Conservation (phyloP, 345 rosid genomes). For the Lagerstroemia speciosa region DNA sequence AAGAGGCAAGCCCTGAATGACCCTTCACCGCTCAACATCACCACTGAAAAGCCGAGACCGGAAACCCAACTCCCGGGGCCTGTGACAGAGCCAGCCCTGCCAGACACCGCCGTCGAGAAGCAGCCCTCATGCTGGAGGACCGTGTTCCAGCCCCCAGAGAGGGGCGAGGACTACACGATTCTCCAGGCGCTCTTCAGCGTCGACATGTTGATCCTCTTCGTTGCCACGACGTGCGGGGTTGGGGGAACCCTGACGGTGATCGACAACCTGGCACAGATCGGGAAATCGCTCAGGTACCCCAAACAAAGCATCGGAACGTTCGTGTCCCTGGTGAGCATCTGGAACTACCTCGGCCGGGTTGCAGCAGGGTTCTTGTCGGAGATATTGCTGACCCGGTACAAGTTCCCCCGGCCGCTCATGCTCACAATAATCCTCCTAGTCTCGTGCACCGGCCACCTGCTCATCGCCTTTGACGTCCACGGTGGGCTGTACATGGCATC, state of each 20-base stretch:
- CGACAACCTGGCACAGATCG: conserved; percentile 64
- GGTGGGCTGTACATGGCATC: conserved; percentile 49
- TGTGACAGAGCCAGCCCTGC: neutral
- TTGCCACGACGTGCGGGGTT: conserved; percentile 45
- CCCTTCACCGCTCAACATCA: conserved; percentile 22
- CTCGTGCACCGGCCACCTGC: conserved; percentile 41
- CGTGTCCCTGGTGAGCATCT: conserved; percentile 54
- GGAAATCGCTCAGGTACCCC: conserved; percentile 45
- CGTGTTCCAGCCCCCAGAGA: conserved; percentile 32
- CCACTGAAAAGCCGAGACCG: conserved; percentile 18
- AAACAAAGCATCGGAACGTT: conserved; percentile 33
- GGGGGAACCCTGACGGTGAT: conserved; percentile 55
- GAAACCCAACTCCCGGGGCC: neutral
- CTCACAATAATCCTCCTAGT: conserved; percentile 35
- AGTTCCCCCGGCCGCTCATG: conserved; percentile 39
- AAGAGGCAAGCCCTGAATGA: conserved; percentile 24
- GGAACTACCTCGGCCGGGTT: conserved; percentile 57
- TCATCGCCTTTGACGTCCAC: conserved; percentile 37
- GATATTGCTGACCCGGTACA: conserved; percentile 31
- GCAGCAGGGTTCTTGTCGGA: conserved; percentile 47
- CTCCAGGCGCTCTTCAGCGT: conserved; percentile 48
- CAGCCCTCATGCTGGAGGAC: conserved; percentile 44
- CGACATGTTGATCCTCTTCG: conserved; percentile 50
- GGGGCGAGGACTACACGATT: conserved; percentile 59
- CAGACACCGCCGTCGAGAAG: conserved; percentile 1